Evolutionary conservation across 225 moss, liverwort and hornwort species (phyloP), one percentile per base, ranked within the genome.

Genomic region (Pseudoscleropodium purum): DNA sequence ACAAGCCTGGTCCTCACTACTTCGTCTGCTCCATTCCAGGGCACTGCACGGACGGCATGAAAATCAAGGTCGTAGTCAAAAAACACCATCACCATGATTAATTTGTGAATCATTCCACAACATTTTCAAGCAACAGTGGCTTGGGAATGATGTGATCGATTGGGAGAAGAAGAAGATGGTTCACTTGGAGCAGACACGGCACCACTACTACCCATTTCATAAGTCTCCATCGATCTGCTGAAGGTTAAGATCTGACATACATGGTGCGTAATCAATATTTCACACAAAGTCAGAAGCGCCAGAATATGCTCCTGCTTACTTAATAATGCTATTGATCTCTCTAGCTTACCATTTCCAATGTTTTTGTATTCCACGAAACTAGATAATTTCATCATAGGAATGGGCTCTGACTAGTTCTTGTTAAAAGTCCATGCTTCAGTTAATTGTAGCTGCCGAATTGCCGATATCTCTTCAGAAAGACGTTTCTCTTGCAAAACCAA

Each of bases 21-120:
- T 94, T 75, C 91, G 56, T 94, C 81, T 94, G 94, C 91, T 33
- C 92, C 65, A 51, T 94, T 24, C 92, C 94, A 13, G 90, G 65
- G 30, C 94, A 94, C 69, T 94, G 94, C 82, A 7, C 57, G 5
- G 91, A 86, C 14, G 94, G 94, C 85, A 92, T 93, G 94, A 94
- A 94, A 84, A 67, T 94, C 80, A 92, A 89, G 56, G 90, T 94
- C 54, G n/a, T 86, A 6, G 87, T 52, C 31, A 63, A 82, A 9
- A 63, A 82, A 17, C 16, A 70, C 10, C 69, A 79, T 6, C 69
- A 79, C 11, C 39, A 39, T 18, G 8, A 87, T 26, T 61, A 26
- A 61, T 61, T 61, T 11, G 33, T 49, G 24, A 25, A 25, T 16
- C 4, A 2, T 51, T 51, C n/a, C 37, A 66, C 11, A 23, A 51